Percentiles rank a stretch among this genome's conserved stretches.
phyloP scores from a whole-genome alignment of 345 rosid genomes.

The Chamaenerion angustifolium region DNA sequence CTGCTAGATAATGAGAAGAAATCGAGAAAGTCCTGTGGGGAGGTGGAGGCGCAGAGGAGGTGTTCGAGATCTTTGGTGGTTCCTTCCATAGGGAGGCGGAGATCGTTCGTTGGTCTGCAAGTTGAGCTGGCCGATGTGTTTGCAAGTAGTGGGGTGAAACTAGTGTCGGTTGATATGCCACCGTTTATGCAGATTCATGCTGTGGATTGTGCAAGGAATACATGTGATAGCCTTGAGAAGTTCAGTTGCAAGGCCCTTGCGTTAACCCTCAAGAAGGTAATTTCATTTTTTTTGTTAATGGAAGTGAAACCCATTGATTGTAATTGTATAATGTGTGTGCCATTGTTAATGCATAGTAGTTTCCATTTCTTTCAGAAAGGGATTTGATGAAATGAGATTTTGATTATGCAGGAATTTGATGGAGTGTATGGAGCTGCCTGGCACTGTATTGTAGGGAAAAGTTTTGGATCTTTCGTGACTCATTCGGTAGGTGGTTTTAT shows the following conservation, averaged over 20 bases:
- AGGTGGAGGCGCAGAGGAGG: slow-evolving; percentile 18
- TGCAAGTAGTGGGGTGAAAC: slow-evolving; percentile 45
- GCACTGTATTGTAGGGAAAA: slow-evolving; percentile 56
- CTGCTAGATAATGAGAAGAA: slow-evolving; percentile 4
- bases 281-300: too few species aligned
- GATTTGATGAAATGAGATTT: neutral
- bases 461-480: slow-evolving; percentile 52
- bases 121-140: slow-evolving; percentile 39
- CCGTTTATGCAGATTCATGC: slow-evolving; percentile 83
- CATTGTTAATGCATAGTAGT: neutral
- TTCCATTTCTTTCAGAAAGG: too few species aligned
- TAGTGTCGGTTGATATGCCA: slow-evolving; percentile 68
- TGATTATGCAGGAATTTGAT: slow-evolving; percentile 39
- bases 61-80: slow-evolving; percentile 15
- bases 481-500: slow-evolving; percentile 52
- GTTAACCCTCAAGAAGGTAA: slow-evolving; percentile 51
- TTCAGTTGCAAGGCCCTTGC: slow-evolving; percentile 57
- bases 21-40: slow-evolving; percentile 4
- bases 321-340: neutral
- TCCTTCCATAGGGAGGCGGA: slow-evolving; percentile 24
- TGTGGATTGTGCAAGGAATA: slow-evolving; percentile 49
- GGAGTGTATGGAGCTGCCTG: slow-evolving; percentile 47
- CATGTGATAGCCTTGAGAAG: slow-evolving; percentile 57
- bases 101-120: slow-evolving; percentile 34
- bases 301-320: too few species aligned